A percentile compares a stretch with the other conserved stretches of the same genome.
Conservation (phyloP, 2,329 filamentous ascomycete species). For the Mycosphaerelloides madeirae region DNA sequence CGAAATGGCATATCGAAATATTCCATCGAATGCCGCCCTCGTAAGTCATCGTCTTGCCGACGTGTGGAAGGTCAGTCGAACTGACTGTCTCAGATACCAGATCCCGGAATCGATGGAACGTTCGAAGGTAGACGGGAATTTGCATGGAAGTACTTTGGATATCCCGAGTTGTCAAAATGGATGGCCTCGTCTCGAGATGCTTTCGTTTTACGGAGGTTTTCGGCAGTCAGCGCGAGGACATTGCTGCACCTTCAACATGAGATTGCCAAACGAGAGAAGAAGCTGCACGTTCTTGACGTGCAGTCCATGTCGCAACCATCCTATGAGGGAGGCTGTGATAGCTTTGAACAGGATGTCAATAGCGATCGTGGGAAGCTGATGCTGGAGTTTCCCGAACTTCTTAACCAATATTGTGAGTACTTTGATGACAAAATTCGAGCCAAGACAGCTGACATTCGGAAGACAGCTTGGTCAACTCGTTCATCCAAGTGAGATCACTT, state of each 20-base stretch:
- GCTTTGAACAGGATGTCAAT: not conserved
- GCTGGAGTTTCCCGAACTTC: conserved; percentile 2
- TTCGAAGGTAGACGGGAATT: not conserved
- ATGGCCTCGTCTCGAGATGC: conserved; percentile 12
- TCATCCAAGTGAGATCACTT: conserved; percentile 1
- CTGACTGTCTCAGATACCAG: not conserved
- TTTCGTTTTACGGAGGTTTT: conserved; percentile 13
- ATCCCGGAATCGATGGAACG: not conserved
- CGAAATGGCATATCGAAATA: no score
- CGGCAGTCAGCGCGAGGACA: conserved; percentile 5
- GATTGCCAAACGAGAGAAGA: conserved; percentile 5
- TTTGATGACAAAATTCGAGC: not conserved
- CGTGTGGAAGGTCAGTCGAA: no score
- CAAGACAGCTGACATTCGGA: not conserved
- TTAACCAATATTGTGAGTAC: conserved; percentile 11
- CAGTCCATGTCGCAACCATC: not conserved
- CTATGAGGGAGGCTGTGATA: conserved; percentile 1
- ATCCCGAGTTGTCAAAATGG: conserved; percentile 8
- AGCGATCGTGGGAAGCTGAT: not conserved
- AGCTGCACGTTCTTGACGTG: conserved; percentile 7
- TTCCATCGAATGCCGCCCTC: no score
- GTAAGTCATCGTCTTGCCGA: no score
- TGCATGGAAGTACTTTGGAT: conserved; percentile 12
- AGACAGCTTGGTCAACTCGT: conserved; percentile 8
- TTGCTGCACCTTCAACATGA: conserved; percentile 12